Evolutionary conservation across 805 yeast species (phyloP).

Genomic region (Lipomyces spencermartinsiae): DNA sequence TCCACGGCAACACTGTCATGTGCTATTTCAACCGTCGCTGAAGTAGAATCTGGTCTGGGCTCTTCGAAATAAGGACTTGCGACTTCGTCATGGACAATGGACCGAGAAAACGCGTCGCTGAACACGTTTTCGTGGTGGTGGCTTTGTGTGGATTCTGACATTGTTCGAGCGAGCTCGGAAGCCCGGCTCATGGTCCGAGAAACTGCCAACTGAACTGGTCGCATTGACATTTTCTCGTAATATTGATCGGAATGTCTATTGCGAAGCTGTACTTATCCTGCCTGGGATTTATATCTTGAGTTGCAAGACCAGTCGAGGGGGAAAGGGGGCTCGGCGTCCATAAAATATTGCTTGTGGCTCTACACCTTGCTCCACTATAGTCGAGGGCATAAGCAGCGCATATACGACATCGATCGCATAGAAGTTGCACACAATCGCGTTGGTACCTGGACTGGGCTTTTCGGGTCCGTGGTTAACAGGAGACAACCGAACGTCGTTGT

Average conservation of each 20-base stretch:
- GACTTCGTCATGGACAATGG: constrained; percentile 6
- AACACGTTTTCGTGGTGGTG: not conserved
- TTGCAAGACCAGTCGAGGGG: too few species aligned
- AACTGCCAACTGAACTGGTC: not conserved
- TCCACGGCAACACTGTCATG: not conserved
- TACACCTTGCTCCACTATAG: too few species aligned
- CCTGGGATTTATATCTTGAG: too few species aligned
- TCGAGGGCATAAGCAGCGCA: too few species aligned
- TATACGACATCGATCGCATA: too few species aligned
- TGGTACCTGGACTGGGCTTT: too few species aligned
- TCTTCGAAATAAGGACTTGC: constrained; percentile 3
- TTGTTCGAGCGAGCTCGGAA: constrained; percentile 5
- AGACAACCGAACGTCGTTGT: too few species aligned
- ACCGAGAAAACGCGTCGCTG: not conserved
- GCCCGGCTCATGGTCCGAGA: not conserved
- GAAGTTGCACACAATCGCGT: too few species aligned
- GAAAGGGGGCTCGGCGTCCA: too few species aligned
- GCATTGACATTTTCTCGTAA: not conserved
- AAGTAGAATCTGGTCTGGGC: too few species aligned
- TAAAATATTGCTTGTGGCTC: too few species aligned
- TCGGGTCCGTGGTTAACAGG: too few species aligned
- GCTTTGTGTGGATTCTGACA: constrained; percentile 6
- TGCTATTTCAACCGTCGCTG: not conserved
- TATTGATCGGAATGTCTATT: not conserved
- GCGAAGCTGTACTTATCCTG: not conserved